phyloP scores from a whole-genome alignment of 2,329 filamentous ascomycete genomes.

The Sordariomycetes sp. region DNA sequence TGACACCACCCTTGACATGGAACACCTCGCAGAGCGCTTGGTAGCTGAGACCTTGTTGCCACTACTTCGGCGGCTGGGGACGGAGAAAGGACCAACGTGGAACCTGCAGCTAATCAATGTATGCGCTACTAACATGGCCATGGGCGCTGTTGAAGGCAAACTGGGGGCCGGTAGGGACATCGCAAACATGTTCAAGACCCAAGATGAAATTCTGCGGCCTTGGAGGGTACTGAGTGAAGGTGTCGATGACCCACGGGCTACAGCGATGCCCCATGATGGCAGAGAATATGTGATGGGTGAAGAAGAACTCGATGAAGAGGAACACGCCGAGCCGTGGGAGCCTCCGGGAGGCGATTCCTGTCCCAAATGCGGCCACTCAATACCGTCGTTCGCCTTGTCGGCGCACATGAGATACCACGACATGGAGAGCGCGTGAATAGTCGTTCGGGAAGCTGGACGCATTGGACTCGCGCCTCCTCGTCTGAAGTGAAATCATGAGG shows the following conservation, averaged over 20 bases:
- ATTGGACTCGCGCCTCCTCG: no score
- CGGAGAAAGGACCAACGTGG: conserved; percentile 57
- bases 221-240: conserved; percentile 42
- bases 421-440: conserved; percentile 14
- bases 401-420: conserved; percentile 38
- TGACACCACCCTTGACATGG: conserved; percentile 46
- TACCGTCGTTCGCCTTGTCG: conserved; percentile 48
- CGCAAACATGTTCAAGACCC: conserved; percentile 68
- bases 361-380: conserved; percentile 38
- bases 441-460: no score
- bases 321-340: conserved; percentile 4
- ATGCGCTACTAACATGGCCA: conserved; percentile 76
- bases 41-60: conserved; percentile 59
- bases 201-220: conserved; percentile 59
- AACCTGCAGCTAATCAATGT: conserved; percentile 79
- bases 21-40: conserved; percentile 56
- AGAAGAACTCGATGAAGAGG: conserved; percentile 8
- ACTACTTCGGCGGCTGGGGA: conserved; percentile 67
- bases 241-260: conserved; percentile 19
- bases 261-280: no score
- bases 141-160: conserved; percentile 39
- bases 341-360: no score
- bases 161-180: conserved; percentile 65
- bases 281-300: no score
- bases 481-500: no score